Evolutionary conservation across 1,284 basidiomycete genomes (phyloP).

Genomic region (Takashimella koratensis): DNA sequence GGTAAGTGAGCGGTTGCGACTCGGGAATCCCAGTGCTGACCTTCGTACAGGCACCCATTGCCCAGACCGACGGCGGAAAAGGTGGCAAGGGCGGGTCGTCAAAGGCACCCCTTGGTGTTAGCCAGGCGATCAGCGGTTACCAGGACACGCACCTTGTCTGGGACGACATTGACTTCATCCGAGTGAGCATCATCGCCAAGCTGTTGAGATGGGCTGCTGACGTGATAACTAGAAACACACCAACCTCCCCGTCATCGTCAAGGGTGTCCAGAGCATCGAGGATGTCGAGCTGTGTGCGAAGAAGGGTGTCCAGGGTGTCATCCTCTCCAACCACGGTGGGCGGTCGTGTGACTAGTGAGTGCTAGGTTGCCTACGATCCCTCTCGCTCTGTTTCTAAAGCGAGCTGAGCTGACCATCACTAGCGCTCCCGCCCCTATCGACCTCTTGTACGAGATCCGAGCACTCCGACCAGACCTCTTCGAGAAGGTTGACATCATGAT

Average conservation of each 20-base stretch:
- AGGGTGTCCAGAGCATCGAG: constrained; percentile 55
- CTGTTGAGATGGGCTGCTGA: constrained; percentile 14
- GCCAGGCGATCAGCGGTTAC: constrained; percentile 52
- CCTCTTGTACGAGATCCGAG: constrained; percentile 51
- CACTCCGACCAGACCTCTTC: constrained; percentile 52
- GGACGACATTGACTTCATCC: constrained; percentile 48
- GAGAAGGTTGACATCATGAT: constrained; percentile 55
- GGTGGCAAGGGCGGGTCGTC: constrained; percentile 13
- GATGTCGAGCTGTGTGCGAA: constrained; percentile 54
- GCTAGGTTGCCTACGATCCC: too few relatives aligned
- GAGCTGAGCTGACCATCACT: too few relatives aligned
- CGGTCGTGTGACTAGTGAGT: constrained; percentile 48
- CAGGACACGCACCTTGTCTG: constrained; percentile 52
- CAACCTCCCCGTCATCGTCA: constrained; percentile 52
- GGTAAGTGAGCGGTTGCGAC: constrained; percentile 11
- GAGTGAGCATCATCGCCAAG: constrained; percentile 22
- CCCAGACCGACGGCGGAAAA: constrained; percentile 17
- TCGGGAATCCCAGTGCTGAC: constrained; percentile 52
- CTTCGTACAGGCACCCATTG: constrained; percentile 47
- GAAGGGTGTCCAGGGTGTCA: constrained; percentile 54
- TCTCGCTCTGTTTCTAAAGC: too few relatives aligned
- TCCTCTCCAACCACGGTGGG: constrained; percentile 31
- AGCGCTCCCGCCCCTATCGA: constrained; percentile 50
- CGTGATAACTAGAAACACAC: constrained; percentile 44
- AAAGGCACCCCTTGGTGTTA: constrained; percentile 45